These are phyloP conservation scores for Colletotrichum sansevieriae DNA, from an alignment of 2,329 filamentous ascomycete species.

Conservation along the genomic window DNA sequence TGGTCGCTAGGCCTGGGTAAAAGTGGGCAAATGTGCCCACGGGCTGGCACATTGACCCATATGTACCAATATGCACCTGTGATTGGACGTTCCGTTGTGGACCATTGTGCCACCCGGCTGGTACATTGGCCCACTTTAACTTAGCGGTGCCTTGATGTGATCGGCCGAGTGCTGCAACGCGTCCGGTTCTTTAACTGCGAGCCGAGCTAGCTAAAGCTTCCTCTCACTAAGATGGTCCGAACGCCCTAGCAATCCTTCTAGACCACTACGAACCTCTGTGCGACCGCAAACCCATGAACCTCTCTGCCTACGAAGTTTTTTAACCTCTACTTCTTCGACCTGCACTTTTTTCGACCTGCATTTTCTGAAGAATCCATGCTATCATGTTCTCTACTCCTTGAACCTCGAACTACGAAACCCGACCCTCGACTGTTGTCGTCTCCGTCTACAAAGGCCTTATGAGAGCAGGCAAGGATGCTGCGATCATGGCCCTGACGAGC, in stretches of 20 bases:
- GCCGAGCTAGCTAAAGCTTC: neutral
- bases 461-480: neutral
- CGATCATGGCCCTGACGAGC: neutral
- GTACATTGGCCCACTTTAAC: conserved; percentile 1
- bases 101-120: neutral
- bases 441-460: neutral
- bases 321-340: neutral
- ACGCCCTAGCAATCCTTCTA: neutral
- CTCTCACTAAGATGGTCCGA: neutral
- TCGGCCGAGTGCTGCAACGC: neutral
- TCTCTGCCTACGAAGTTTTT: neutral
- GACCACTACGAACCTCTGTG: neutral
- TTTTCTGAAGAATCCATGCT: neutral
- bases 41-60: too few species aligned
- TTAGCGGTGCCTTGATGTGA: neutral
- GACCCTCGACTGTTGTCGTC: neutral
- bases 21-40: too few species aligned
- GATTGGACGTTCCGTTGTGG: neutral
- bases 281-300: neutral
- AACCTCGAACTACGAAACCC: neutral
- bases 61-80: neutral
- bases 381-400: neutral
- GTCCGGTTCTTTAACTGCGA: neutral
- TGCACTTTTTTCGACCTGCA: neutral
- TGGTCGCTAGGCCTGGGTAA: too few species aligned